Base-by-base conservation (phyloP, 495 filamentous ascomycete genomes). In the Xylaria castorea region DNA sequence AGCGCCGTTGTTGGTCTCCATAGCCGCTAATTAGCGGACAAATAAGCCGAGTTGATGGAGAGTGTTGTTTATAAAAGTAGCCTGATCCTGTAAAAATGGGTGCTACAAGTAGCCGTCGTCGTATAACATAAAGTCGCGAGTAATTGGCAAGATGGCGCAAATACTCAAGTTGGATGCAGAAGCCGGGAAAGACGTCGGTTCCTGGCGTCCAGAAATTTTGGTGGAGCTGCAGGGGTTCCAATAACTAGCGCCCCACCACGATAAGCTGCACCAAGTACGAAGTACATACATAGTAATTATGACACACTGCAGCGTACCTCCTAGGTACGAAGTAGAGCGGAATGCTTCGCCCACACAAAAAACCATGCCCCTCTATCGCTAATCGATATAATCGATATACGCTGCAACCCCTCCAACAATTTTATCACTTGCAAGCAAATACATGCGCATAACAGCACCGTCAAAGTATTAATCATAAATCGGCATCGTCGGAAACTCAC, bases 1-100 rank as follows among this genome's bases (percentile, higher is more conserved):
- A 18, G 86, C 83, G 68, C 86, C 85, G 81, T 85, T 87, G 72
- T 78, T 71, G 30, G 66, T 48, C 58, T 74, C 68, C 67, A 70
- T 71, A 57, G 76, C 70, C 60, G 72, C 71, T 22, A 36, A 12
- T 73, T 74, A 68, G 73, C 46, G 14, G 75, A 34, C 1, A 62
- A 48, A 18, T 44, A n/a, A 34, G 51, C 30, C n/a, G 36, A 50
- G 18, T 0, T 0, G 36, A 66, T 76, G 73, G n/a, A n/a, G 0
- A 1, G 5, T 8, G 20, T 3, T 8, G n/a, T 27, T 18, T 11
- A 20, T 3, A 7, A 22, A 16, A 25, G 22, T 11, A 40, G 46
- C 2, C 40, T 25, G 55, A 4, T 46, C 1, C 34, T 7, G 58
- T 44, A 42, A 34, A 8, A 20, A 30, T 30, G 1, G n/a, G 2